Conservation (phyloP, 805 yeast species). For the Barnettozyma vustinii region DNA sequence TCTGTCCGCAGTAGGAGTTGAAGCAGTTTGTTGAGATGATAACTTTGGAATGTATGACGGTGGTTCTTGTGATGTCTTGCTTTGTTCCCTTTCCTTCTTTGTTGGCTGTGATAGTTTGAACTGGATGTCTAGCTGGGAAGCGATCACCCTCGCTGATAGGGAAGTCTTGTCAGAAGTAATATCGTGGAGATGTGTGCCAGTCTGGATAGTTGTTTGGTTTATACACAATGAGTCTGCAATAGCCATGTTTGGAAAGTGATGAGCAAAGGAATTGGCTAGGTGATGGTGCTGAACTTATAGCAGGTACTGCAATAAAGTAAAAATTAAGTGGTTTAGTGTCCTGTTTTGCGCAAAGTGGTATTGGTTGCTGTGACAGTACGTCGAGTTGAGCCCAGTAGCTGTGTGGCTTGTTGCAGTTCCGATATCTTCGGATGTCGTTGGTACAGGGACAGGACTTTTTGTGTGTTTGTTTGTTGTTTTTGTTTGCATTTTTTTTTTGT, state of each 20-base stretch:
- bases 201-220: constrained; percentile 1
- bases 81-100: neutral
- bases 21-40: neutral
- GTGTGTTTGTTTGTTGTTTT: neutral
- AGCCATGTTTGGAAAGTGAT: neutral
- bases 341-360: neutral
- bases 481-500: neutral
- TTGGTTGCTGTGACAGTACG: neutral
- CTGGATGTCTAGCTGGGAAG: neutral
- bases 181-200: neutral
- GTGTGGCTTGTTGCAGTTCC: too few species aligned
- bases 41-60: neutral
- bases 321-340: neutral
- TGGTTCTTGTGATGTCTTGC: neutral
- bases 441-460: neutral
- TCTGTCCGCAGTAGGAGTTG: constrained; percentile 14
- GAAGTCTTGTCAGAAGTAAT: neutral
- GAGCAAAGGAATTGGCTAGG: neutral
- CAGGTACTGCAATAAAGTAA: neutral
- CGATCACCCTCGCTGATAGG: neutral
- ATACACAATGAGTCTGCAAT: constrained; percentile 5
- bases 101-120: neutral
- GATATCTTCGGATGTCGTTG: neutral
- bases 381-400: neutral
- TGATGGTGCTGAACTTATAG: neutral